These are phyloP conservation scores for Epichloe aotearoae DNA, from an alignment of 2,329 filamentous ascomycete genomes.

Conservation along the genomic window DNA sequence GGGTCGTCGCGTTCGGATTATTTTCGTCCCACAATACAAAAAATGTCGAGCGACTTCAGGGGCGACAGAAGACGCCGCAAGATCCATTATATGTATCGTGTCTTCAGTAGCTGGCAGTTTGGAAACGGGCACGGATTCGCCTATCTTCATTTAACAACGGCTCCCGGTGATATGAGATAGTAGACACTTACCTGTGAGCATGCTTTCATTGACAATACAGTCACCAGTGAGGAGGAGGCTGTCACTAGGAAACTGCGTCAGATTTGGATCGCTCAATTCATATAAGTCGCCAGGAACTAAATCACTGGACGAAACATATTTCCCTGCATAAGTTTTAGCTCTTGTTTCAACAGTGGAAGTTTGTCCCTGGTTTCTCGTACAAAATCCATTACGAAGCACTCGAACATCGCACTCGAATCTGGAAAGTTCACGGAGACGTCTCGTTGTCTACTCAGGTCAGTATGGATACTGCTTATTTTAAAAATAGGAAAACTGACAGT, in stretches of 20 bases:
- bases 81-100: conserved; percentile 60
- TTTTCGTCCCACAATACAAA: conserved; percentile 89
- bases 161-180: neutral
- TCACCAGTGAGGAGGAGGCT: conserved; percentile 85
- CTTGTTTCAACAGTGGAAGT: neutral
- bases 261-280: conserved; percentile 84
- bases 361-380: conserved; percentile 31
- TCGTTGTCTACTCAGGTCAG: conserved; percentile 57
- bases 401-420: conserved; percentile 91
- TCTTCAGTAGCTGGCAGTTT: conserved; percentile 77
- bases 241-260: conserved; percentile 82
- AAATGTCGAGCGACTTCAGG: conserved; percentile 79
- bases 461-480: neutral
- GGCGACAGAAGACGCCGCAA: conserved; percentile 69
- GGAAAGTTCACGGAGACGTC: conserved; percentile 77
- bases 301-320: conserved; percentile 72
- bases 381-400: conserved; percentile 88
- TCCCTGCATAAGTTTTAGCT: conserved; percentile 37
- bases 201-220: conserved; percentile 98
- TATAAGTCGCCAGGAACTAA: conserved; percentile 93
- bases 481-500: conserved; percentile 38
- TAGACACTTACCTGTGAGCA: conserved; percentile 57
- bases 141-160: conserved; percentile 17
- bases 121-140: conserved; percentile 92
- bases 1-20: conserved; percentile 77